phyloP scores from a whole-genome alignment of 2,329 filamentous ascomycete genomes.

The Aphanoascus verrucosus region DNA sequence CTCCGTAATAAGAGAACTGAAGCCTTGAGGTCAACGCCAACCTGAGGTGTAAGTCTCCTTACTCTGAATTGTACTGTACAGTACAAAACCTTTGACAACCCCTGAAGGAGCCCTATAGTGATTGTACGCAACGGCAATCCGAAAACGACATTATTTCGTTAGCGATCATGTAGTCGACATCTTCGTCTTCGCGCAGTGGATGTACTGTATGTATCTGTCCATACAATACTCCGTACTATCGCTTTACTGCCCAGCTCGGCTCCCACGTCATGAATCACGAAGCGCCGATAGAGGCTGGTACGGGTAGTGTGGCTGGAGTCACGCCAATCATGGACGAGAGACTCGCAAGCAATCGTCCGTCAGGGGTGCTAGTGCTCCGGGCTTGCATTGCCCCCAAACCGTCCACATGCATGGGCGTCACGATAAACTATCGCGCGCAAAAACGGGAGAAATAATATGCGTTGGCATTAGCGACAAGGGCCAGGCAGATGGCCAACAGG shows the following conservation, averaged over 20 bases:
- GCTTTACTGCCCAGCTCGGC: neutral
- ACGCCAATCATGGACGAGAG: neutral
- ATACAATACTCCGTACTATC: neutral
- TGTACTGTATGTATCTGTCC: neutral
- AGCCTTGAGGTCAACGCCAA: too few relatives aligned
- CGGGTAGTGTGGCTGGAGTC: too few relatives aligned
- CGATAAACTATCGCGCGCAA: neutral
- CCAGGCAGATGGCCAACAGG: neutral
- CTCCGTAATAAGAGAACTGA: too few relatives aligned
- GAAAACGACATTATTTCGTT: too few relatives aligned
- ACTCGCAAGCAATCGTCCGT: neutral
- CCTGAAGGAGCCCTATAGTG: too few relatives aligned
- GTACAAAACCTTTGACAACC: too few relatives aligned
- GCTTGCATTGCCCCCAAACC: neutral
- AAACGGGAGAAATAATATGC: neutral
- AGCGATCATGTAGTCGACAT: too few relatives aligned
- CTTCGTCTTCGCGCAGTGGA: too few relatives aligned
- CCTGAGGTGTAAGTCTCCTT: too few relatives aligned
- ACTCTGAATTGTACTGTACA: too few relatives aligned
- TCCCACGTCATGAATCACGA: neutral
- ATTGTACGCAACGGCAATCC: too few relatives aligned
- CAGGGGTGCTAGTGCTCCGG: neutral
- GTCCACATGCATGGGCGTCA: neutral
- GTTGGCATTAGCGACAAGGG: constrained; percentile 1
- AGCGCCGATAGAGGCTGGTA: too few relatives aligned